These are phyloP conservation scores for Rubus parviflorus DNA, from an alignment of 306 rosid genomes.

Conservation along the genomic window DNA sequence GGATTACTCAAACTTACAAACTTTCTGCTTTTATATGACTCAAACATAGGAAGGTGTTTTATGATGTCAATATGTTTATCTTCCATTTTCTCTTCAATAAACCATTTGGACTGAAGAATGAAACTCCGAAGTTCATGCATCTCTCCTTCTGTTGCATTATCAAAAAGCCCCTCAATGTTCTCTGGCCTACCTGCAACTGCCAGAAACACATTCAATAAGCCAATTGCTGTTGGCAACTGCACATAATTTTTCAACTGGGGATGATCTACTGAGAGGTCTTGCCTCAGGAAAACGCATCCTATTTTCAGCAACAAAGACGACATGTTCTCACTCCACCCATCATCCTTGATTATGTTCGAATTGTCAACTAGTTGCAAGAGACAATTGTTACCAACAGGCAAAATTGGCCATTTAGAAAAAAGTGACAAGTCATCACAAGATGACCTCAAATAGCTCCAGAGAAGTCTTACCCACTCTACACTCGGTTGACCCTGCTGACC, in stretches of 20 bases:
- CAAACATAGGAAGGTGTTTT: constrained; percentile 81
- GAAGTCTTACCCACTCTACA: constrained; percentile 84
- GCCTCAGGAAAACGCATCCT: constrained; percentile 80
- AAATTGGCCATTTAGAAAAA: constrained; percentile 90
- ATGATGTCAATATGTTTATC: constrained; percentile 57
- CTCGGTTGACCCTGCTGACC: constrained; percentile 87
- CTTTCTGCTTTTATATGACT: constrained; percentile 75
- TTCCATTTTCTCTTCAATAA: constrained; percentile 71
- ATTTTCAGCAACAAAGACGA: constrained; percentile 76
- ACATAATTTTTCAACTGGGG: constrained; percentile 74
- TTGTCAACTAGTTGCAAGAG: constrained; percentile 72
- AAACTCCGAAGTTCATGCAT: constrained; percentile 90
- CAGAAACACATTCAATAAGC: constrained; percentile 71
- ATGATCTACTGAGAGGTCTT: constrained; percentile 74
- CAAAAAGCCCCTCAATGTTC: constrained; percentile 66
- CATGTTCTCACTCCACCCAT: constrained; percentile 98
- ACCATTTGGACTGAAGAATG: constrained; percentile 97
- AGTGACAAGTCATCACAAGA: constrained; percentile 75
- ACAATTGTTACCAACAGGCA: constrained; percentile 71
- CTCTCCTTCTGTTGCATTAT: constrained; percentile 81
- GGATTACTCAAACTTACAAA: constrained; percentile 77
- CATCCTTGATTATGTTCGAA: constrained; percentile 77
- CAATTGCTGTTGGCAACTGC: constrained; percentile 74
- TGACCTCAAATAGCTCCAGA: constrained; percentile 83
- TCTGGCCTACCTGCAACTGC: constrained; percentile 71